Percentiles rank a stretch among this genome's conserved stretches.
Conservation (phyloP, 1,284 basidiomycete genomes). For the Ceratorhiza oryzae-sativae region DNA sequence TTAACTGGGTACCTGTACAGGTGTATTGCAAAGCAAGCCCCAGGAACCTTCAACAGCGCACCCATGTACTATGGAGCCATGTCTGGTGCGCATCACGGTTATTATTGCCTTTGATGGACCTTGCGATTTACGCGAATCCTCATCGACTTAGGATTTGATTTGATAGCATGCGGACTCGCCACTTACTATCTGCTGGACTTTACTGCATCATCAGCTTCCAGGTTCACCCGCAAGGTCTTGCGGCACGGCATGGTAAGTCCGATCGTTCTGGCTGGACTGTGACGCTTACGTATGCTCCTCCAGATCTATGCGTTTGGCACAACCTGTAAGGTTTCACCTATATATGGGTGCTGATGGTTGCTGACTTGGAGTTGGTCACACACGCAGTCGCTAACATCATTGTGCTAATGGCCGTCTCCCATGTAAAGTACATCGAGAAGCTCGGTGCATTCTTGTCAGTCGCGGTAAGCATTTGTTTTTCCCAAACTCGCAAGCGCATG, state of each 20-base stretch:
- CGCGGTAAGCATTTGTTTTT: constrained; percentile 10
- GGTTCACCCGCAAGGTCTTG: constrained; percentile 19
- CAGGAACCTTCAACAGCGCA: constrained; percentile 29
- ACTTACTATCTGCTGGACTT: constrained; percentile 31
- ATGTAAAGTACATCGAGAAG: constrained; percentile 38
- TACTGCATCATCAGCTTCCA: constrained; percentile 14
- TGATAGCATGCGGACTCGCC: constrained; percentile 24
- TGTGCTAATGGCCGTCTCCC: constrained; percentile 29
- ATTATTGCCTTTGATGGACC: background rate
- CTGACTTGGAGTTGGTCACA: too few species aligned
- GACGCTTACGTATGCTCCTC: background rate
- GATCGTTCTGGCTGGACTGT: background rate
- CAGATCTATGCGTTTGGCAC: constrained; percentile 36
- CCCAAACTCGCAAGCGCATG: background rate
- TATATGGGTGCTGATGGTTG: background rate
- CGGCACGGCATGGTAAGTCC: constrained; percentile 27
- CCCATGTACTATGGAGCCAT: constrained; percentile 37
- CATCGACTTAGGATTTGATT: constrained; percentile 6
- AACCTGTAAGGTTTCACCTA: constrained; percentile 11
- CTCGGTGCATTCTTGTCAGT: constrained; percentile 33
- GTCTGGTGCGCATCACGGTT: constrained; percentile 3
- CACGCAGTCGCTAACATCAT: constrained; percentile 30
- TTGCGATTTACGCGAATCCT: background rate
- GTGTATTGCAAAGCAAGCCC: constrained; percentile 32
- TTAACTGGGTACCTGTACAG: background rate